Base-by-base conservation (phyloP, 2,329 filamentous ascomycete species). In the Colletotrichum sp. region DNA sequence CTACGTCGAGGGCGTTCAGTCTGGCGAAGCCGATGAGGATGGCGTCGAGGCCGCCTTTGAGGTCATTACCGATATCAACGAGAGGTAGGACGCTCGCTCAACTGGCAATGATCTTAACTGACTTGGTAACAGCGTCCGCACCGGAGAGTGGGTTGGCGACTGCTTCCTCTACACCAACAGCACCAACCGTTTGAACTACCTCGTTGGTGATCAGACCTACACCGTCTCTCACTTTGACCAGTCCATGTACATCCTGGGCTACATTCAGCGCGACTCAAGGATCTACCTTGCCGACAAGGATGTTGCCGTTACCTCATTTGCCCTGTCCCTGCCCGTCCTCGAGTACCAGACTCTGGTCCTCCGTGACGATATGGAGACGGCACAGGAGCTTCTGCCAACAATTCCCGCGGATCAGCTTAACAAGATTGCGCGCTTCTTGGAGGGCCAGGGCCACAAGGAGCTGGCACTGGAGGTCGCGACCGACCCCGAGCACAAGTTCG, bases 121-220 rank as follows among this genome's bases (percentile, higher is more conserved):
- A 81, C 79, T 81, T 79, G 73, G 74, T 38, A 61, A 70, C 76
- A 95, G 93, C 78, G 96, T 98, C 67, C 94, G 95, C 78, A 98
- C 96, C 24, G 97, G 96, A 79, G 95, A 98, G 87, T 99, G 97
- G 97, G 95, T 99, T 73, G 97, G 97, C 77, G 97, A 99, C 87
- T 98, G 96, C 88, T 98, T 99, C 89, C 96, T 98, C 84, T 99
- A 98, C 90, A 98, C 97, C 71, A 98, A 98, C 89, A 94, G 91
- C 84, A 98, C 96, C 12, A 98, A 98, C 89, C 94, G 97, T 77
- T 89, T 99, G 75, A 98, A 98, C 89, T 98, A 98, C 87, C 92
- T 99, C 26, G 96, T 99, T 16, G 97, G 97, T 78, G 97, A 98
- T 86, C 96, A 98, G 87, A 98, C 96, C 16, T 98, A 98, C 89